Evolutionary conservation across 2,329 filamentous ascomycete genomes (phyloP).

Genomic region (Talaromyces sp.): DNA sequence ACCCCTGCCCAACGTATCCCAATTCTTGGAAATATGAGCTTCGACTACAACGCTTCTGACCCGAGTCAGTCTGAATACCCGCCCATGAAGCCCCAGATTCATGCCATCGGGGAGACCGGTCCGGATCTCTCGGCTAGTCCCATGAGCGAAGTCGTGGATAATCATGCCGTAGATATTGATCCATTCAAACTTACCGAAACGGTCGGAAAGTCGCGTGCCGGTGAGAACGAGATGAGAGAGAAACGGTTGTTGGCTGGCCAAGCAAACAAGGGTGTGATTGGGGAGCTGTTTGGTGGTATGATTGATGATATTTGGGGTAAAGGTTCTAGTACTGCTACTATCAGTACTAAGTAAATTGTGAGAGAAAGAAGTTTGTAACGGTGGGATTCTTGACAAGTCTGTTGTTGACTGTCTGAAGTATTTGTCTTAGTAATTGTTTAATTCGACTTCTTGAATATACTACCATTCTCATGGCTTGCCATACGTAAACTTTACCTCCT

Average conservation of each 20-base stretch:
- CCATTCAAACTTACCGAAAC: conserved; percentile 55
- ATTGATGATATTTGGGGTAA: conserved; percentile 36
- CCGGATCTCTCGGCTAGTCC: conserved; percentile 49
- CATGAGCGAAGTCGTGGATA: conserved; percentile 58
- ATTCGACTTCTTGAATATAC: conserved; percentile 7
- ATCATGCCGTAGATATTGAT: conserved; percentile 54
- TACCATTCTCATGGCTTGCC: background rate
- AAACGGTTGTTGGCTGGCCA: conserved; percentile 24
- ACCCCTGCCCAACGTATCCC: conserved; percentile 45
- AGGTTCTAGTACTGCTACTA: conserved; percentile 25
- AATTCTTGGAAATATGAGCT: conserved; percentile 44
- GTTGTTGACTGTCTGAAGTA: background rate
- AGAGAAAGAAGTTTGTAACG: background rate
- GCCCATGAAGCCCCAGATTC: conserved; percentile 56
- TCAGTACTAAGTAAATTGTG: background rate
- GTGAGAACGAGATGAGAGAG: conserved; percentile 34
- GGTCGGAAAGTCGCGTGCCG: conserved; percentile 40
- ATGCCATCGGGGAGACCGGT: conserved; percentile 46
- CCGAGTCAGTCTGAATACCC: conserved; percentile 21
- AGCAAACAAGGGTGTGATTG: conserved; percentile 29
- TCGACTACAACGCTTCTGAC: conserved; percentile 20
- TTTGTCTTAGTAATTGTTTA: background rate
- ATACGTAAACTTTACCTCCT: background rate
- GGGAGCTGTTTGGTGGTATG: conserved; percentile 36
- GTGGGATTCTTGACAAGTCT: background rate